Evolutionary conservation across 2,329 filamentous ascomycete species (phyloP), one percentile per base, ranked within the genome.

Genomic region (Coleophoma eucalyptorum): DNA sequence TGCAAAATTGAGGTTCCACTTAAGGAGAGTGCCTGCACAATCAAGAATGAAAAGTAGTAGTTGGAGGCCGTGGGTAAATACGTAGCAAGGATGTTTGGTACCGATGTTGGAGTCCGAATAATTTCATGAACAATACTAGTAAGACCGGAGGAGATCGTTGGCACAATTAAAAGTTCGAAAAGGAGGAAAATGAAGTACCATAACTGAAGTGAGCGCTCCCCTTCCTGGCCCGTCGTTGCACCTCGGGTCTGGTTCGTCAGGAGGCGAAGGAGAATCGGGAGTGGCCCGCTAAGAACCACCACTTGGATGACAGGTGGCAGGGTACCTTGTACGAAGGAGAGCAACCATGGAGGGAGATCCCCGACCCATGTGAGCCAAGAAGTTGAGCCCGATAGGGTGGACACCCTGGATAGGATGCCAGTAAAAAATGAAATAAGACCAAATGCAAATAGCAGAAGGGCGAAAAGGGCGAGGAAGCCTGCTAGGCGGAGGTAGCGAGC

Each of bases 1-100:
- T 52, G 55, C 34, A 50, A 48, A 33, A 55, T 48, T 41, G 46
- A 32, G 31, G 51, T 45, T 31, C 47, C 32, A 43, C 46, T 54
- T 31, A 45, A 19, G 20, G 40, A 50, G 12, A 50, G 48, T 38
- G 54, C 50, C 48, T 62, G 58, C 34, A 62, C 43, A 40, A 62
- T 41, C 44, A 62, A 49, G 50, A 60, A 62, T 18, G 58, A 62
- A 48, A 60, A 61, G 48, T 58, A 62, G 52, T 62, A 62, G 52
- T 61, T 56, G n/a, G 56, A 49, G 26, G 58, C 53, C 35, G 58
- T 62, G 11, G 57, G 58, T n/a, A 62, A 33, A 48, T 61, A 61
- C 19, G 55, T 55, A 21, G 57, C 60, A 43, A 62, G 52, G 20
- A 62, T 54, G 13, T 55, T 20, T 4, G 60, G 54, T 18, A 58